phyloP scores from a whole-genome alignment of 768 basidiomycete genomes.

The Paxillus ammoniavirescens region DNA sequence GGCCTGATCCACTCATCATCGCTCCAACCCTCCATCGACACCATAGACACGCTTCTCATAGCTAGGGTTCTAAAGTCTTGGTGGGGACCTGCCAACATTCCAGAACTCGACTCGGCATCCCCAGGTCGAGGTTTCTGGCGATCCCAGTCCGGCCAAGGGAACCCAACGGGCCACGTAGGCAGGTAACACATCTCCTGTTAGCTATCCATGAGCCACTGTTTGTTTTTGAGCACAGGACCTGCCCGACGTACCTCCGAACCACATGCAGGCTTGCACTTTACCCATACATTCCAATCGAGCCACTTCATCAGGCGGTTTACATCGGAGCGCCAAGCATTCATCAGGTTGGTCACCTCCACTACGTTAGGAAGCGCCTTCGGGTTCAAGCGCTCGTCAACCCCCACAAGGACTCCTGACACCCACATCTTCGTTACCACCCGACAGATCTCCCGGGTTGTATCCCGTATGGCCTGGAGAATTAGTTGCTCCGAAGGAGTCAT shows the following conservation, averaged over 20 bases:
- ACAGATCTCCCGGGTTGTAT: conserved; percentile 45
- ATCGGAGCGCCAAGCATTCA: conserved; percentile 35
- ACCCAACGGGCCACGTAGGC: conserved; percentile 13
- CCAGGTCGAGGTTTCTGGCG: neutral
- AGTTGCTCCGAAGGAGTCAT: conserved; percentile 30
- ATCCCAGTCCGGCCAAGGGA: neutral
- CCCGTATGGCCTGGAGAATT: conserved; percentile 28
- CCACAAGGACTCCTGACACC: conserved; percentile 36
- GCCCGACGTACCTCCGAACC: conserved; percentile 40
- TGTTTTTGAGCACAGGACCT: neutral
- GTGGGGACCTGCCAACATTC: neutral
- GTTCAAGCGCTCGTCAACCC: conserved; percentile 13
- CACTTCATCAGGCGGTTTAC: conserved; percentile 42
- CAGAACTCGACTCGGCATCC: neutral
- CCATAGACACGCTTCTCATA: neutral
- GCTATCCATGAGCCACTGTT: neutral
- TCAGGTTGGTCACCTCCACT: conserved; percentile 5
- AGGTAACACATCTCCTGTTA: conserved; percentile 17
- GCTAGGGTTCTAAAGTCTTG: neutral
- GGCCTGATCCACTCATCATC: conserved; percentile 20
- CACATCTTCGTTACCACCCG: conserved; percentile 45
- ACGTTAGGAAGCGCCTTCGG: neutral
- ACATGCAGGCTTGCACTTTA: conserved; percentile 47
- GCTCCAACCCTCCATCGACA: neutral
- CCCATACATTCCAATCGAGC: conserved; percentile 55